Conservation (phyloP, 495 filamentous ascomycete genomes). For the Neurospora hispaniola region DNA sequence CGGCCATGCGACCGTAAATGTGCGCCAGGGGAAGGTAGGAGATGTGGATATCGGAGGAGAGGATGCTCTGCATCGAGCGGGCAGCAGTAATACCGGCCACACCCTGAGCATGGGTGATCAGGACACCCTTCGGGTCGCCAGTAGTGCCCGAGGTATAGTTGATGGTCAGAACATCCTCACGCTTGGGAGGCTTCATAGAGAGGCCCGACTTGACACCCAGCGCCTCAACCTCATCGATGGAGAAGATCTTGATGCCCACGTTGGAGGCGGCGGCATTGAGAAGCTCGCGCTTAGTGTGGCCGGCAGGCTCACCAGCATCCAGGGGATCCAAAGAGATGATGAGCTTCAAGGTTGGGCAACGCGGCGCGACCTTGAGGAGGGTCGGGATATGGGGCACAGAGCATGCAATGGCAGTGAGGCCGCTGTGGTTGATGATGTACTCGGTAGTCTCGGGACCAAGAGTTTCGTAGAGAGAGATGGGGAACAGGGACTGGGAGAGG, state of each 20-base stretch:
- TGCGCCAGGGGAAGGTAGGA: conserved; percentile 94
- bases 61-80: conserved; percentile 40
- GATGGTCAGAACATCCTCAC: conserved; percentile 78
- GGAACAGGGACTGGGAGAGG: conserved; percentile 78
- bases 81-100: conserved; percentile 58
- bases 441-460: conserved; percentile 82
- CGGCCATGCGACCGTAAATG: conserved; percentile 78
- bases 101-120: conserved; percentile 73
- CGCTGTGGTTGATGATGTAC: conserved; percentile 89
- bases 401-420: conserved; percentile 63
- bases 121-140: conserved; percentile 86
- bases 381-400: conserved; percentile 78
- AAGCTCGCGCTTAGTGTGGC: conserved; percentile 67
- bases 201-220: conserved; percentile 59
- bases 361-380: conserved; percentile 72
- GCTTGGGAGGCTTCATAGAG: conserved; percentile 55
- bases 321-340: conserved; percentile 87
- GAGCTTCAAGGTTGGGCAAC: conserved; percentile 69
- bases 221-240: conserved; percentile 64
- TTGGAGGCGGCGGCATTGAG: conserved; percentile 63
- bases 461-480: conserved; percentile 94
- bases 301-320: conserved; percentile 65
- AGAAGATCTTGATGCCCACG: conserved; percentile 64
- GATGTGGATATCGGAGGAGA: conserved; percentile 47
- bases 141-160: conserved; percentile 98